A percentile compares a stretch with the other conserved stretches of the same genome.
phyloP scores from a whole-genome alignment of 108 stramenopile genomes.

The Skeletonema potamos region DNA sequence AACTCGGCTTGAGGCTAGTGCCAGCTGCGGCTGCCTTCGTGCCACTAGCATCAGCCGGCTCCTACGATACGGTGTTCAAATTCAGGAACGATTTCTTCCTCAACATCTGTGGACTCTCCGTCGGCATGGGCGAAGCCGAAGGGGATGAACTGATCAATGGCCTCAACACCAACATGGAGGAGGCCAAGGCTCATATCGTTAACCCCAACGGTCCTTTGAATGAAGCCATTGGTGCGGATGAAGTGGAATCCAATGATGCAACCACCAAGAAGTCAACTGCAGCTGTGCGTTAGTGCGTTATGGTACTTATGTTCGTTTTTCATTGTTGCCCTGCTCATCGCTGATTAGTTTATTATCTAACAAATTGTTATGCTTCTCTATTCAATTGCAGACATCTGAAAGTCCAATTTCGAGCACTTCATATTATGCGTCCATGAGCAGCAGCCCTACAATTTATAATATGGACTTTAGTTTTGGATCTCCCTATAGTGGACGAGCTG shows the following conservation, averaged over 20 bases:
- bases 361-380: not conserved
- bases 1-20: too few species aligned
- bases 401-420: too few species aligned
- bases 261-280: not conserved
- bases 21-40: not conserved
- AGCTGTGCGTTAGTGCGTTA: too few species aligned
- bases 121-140: constrained; percentile 22
- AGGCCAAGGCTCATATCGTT: constrained; percentile 16
- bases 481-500: too few species aligned
- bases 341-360: too few species aligned
- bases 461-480: too few species aligned
- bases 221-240: too few species aligned
- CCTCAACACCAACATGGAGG: constrained; percentile 4
- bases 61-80: constrained; percentile 5
- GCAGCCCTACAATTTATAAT: too few species aligned
- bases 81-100: constrained; percentile 34
- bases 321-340: too few species aligned
- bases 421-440: too few species aligned
- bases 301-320: not conserved
- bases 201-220: too few species aligned
- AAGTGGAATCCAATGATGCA: not conserved
- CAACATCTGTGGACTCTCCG: constrained; percentile 9
- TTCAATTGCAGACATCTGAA: not conserved
- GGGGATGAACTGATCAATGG: constrained; percentile 17
- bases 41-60: constrained; percentile 10